Base-by-base conservation (phyloP, 1,284 basidiomycete genomes). In the Filobasidium uniguttulatum region DNA sequence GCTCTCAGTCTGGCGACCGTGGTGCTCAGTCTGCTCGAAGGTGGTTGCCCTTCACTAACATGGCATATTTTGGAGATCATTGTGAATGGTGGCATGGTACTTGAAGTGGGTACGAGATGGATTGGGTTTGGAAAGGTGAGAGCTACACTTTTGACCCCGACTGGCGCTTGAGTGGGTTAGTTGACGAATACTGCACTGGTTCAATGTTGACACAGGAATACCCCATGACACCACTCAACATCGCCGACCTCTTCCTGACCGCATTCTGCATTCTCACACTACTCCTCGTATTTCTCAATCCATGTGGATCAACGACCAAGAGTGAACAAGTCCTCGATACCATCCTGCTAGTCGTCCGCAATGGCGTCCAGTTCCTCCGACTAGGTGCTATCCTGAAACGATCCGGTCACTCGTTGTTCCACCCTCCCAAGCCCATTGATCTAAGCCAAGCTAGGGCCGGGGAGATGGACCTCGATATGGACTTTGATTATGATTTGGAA, bases 51-150 rank as follows among this genome's bases (percentile, higher is more conserved):
- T 9, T 82, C 80, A 6, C 62, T 81, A 10, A 71, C 85, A 2
- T 94, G 94, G 73, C 93, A 89, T 66, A 73, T 93, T 29, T 75
- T 96, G 57, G 90, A 96, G 67, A 72, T 94, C 44, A 80, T 94
- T 62, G 79, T 96, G 65, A 96, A 96, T 62, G 74, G 77, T 0
- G 75, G 86, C 7, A 93, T 96, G 90, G 93, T 96, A 51, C 67
- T 83, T 20, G 90, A 96, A 71, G 90, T 96, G 15, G 75, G 75
- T 1, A 83, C 90, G 46, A 79, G 90, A 25, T 83, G 93, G 65
- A 72, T 91, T 46, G 90, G 90, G 1, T 85, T 93, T 60, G 89
- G 89, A 55, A 77, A 80, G 67, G 90, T 93, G 60, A 60, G 82
- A 70, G 19, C 40, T 34, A 3, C 31, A 7, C 8, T 23, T 31